Base-by-base conservation (phyloP, 2,329 filamentous ascomycete genomes). In the Apiospora kogelbergensis region DNA sequence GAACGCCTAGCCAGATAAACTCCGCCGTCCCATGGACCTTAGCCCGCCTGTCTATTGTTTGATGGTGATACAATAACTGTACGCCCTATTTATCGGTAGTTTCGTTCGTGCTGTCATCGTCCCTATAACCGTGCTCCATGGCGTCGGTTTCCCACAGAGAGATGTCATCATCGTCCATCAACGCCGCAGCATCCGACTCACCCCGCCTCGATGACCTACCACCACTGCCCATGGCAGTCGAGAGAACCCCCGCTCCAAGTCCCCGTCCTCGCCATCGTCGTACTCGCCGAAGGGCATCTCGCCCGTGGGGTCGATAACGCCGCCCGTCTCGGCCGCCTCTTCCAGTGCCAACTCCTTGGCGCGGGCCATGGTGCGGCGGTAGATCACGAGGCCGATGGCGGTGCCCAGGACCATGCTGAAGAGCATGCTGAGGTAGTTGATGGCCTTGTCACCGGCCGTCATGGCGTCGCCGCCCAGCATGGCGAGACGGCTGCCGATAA, bases 401-500 rank as follows among this genome's bases (percentile, higher is more conserved):
- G 91, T 82, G 63, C 96, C 96, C 15, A 97, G 83, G 26, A 88
- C 76, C 65, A 88, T 87, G 37, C 93, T 92, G 69, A 95, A 80
- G 17, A 89, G 77, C 80, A 98, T 98, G 81, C 90, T 91, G 30
- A 91, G 80, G 78, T 97, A 97, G 81, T 96, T 97, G 75, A 98
- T 84, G 37, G 89, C 86, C 79, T 95, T 96, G 72, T 93, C 93
- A 71, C 86, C 86, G 3, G 87, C 81, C 70, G 92, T 90, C 95
- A 98, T 98, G 77, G 93, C 93, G 77, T 93, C 93, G 71, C 91
- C 92, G 68, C 89, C 88, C 42, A 99, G 89, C 67, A 91, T 85
- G 60, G 93, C 94, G 20, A 99, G 84, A 68, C 94, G 88, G 76
- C 89, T 91, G 71, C 96, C 96, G 75, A 99, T 94, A 81, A 98